phyloP scores from a whole-genome alignment of 2,329 filamentous ascomycete species.

The Colletotrichum sublineola region DNA sequence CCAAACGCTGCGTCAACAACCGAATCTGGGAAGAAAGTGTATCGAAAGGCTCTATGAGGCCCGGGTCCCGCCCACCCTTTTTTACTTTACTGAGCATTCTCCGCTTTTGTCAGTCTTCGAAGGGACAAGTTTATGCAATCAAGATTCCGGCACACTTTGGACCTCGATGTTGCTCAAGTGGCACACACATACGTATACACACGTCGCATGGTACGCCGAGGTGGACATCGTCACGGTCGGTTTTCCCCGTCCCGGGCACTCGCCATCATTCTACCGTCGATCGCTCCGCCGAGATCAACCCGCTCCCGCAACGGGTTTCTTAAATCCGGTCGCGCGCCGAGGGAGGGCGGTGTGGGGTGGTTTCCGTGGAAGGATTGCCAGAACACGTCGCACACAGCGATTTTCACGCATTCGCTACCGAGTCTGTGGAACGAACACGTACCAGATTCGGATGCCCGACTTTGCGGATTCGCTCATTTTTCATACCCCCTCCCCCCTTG shows the following conservation, averaged over 20 bases:
- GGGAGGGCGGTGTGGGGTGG: too few species aligned
- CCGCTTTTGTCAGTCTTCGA: background rate
- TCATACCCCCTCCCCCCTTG: background rate
- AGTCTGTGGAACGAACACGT: conserved; percentile 6
- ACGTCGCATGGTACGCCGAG: background rate
- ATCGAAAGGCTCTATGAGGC: background rate
- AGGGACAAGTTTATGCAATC: background rate
- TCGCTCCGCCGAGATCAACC: background rate
- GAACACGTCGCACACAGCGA: background rate
- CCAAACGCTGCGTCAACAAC: background rate
- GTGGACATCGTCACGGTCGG: background rate
- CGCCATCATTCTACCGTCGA: background rate
- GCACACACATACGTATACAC: too few species aligned
- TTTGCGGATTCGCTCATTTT: background rate
- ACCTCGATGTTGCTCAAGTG: background rate
- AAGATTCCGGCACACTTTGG: background rate
- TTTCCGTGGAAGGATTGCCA: background rate
- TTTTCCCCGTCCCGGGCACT: background rate
- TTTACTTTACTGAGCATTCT: background rate
- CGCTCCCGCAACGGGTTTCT: background rate
- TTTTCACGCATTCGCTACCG: background rate
- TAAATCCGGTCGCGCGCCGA: too few species aligned
- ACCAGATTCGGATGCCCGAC: background rate
- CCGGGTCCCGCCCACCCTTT: background rate
- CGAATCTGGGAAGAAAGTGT: background rate